Evolutionary conservation across 352 stramenopile genomes (phyloP), one percentile per base, ranked within the genome.

Genomic region (Pythium angustatum): DNA sequence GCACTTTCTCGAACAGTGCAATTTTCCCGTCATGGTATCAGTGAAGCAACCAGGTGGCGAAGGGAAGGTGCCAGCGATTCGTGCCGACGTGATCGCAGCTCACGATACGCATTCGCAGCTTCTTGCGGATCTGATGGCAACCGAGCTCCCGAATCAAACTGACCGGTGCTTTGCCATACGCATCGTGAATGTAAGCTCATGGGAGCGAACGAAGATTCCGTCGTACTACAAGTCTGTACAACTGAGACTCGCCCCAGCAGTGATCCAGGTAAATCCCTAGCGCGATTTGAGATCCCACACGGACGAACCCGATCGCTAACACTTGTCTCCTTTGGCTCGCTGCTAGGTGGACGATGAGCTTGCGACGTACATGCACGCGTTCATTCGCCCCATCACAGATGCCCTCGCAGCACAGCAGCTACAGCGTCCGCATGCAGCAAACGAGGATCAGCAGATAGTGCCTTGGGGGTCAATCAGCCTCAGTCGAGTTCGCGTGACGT

Each of bases 221-320:
- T 72, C 87, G 12, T 92, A 90, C 62, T 90, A 88, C 59, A 76
- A 94, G 58, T 82, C 67, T 30, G 71, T 93, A 8, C 78, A 95
- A 24, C 26, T 93, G 11, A 72, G 77, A 15, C 14, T 91, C 5
- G 64, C 79, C 10, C 78, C 83, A 15, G 80, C 77, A 5, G 71
- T 86, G 17, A 68, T 93, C 27, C 84, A 95, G 82, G 86, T 95
- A 75, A 12, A 21, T 6, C 33, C 14, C 33, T 38, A 43, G 15
- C 36, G 36, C 15, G 19, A 7, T 44, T n/a, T 38, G 7, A 38
- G 7, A 7, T 38, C 7, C 12, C 12, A 12, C 31, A 38, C 31
- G 7, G 31, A 38, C 31, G 41, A 19, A 11, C n/a, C 3, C 17
- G 7, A 38, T 5, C 19, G 12, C 28, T 28, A n/a, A 28, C 56